Percentiles rank a stretch among this genome's conserved stretches.
Evolutionary conservation across 2,329 filamentous ascomycete genomes (phyloP).

Genomic region (Verticillium nonalfalfae): DNA sequence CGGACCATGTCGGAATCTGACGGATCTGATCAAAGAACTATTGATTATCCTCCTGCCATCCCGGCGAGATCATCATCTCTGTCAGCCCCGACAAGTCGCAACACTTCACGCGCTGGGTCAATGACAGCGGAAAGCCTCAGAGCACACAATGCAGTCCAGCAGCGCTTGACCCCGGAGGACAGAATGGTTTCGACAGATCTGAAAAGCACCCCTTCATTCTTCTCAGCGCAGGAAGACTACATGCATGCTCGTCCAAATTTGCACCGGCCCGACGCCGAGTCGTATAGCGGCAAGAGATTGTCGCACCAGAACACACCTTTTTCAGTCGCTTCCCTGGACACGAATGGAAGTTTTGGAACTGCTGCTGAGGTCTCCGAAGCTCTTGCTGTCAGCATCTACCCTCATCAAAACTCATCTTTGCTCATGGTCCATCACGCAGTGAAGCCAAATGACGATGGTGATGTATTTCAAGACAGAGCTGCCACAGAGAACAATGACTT

Average conservation of each 20-base stretch:
- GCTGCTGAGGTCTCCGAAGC: constrained; percentile 58
- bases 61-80: constrained; percentile 53
- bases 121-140: constrained; percentile 53
- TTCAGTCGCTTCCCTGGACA: constrained; percentile 55
- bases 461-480: constrained; percentile 21
- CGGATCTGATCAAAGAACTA: constrained; percentile 46
- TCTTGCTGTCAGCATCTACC: constrained; percentile 53
- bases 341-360: constrained; percentile 38
- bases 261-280: constrained; percentile 35
- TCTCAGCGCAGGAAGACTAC: constrained; percentile 24
- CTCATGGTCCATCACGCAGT: constrained; percentile 52
- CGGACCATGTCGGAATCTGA: constrained; percentile 42
- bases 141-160: constrained; percentile 40
- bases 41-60: constrained; percentile 53
- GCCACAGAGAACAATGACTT: constrained; percentile 15
- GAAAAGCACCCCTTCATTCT: constrained; percentile 23
- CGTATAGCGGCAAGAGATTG: constrained; percentile 45
- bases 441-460: constrained; percentile 40
- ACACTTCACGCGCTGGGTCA: constrained; percentile 46
- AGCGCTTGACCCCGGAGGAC: constrained; percentile 15
- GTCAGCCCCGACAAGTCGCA: constrained; percentile 56
- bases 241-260: constrained; percentile 13
- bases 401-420: constrained; percentile 59
- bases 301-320: constrained; percentile 56
- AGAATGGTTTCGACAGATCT: constrained; percentile 13